Evolutionary conservation across 495 filamentous ascomycete genomes (phyloP).

Genomic region (Talaromyces borbonicus): DNA sequence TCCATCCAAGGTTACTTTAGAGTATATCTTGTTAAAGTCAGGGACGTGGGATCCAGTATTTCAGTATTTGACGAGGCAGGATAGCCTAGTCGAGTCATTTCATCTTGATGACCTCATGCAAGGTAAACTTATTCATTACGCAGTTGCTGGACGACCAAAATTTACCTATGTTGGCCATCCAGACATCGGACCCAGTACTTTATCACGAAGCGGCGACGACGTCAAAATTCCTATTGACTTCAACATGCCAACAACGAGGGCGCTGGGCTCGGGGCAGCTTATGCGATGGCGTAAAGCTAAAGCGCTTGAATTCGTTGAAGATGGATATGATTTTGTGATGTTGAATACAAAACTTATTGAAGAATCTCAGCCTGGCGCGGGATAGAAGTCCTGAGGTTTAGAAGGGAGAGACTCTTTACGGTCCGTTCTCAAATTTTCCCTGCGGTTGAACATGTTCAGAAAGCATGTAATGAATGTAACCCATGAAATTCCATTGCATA

Average conservation of each 20-base stretch:
- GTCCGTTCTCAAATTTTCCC: no score
- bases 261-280: background rate
- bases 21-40: background rate
- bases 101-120: background rate
- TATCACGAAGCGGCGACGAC: background rate
- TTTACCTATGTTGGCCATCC: background rate
- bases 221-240: background rate
- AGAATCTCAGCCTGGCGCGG: no score
- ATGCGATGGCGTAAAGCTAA: background rate
- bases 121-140: background rate
- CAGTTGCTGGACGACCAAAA: background rate
- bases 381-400: no score
- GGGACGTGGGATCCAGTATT: background rate
- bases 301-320: background rate
- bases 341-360: no score
- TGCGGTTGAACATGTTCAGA: no score
- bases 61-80: background rate
- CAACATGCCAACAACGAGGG: background rate
- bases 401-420: no score
- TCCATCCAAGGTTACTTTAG: background rate
- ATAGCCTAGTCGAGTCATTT: background rate
- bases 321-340: background rate
- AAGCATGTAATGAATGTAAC: no score
- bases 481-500: no score
- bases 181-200: background rate